A percentile compares a stretch with the other conserved stretches of the same genome.
Conservation (phyloP, 495 filamentous ascomycete species). For the Saxophila tyrrhenica region DNA sequence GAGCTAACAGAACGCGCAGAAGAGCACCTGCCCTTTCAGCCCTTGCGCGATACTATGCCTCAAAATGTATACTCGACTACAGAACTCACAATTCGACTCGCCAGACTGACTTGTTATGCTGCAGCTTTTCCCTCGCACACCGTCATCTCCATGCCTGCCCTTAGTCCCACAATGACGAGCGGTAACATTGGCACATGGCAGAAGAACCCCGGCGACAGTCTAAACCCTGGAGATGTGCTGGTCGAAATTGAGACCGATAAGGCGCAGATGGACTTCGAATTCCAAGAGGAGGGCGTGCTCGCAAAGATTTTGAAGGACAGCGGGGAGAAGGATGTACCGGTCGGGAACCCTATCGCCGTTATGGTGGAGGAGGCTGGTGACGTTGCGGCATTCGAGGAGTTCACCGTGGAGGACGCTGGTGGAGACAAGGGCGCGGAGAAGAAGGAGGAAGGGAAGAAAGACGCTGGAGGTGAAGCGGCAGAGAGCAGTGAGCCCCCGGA, state of each 20-base stretch:
- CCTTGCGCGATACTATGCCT: slow-evolving; percentile 63
- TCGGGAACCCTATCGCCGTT: slow-evolving; percentile 92
- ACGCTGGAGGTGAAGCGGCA: slow-evolving; percentile 46
- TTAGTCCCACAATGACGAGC: slow-evolving; percentile 94
- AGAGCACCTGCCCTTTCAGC: slow-evolving; percentile 44
- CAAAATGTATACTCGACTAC: slow-evolving; percentile 45
- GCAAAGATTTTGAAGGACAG: slow-evolving; percentile 91
- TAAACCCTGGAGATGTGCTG: slow-evolving; percentile 89
- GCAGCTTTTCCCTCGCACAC: slow-evolving; percentile 83
- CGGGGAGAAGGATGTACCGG: slow-evolving; percentile 88
- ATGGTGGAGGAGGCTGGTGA: slow-evolving; percentile 86
- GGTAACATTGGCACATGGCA: slow-evolving; percentile 98
- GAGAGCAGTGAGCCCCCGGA: slow-evolving; percentile 48
- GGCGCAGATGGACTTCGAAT: slow-evolving; percentile 99
- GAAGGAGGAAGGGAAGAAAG: slow-evolving; percentile 44
- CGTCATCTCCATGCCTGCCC: slow-evolving; percentile 92
- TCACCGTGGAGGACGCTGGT: slow-evolving; percentile 81
- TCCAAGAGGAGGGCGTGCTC: slow-evolving; percentile 93
- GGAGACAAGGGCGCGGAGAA: slow-evolving; percentile 55
- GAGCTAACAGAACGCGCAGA: slow-evolving; percentile 1
- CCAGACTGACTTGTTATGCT: slow-evolving; percentile 18
- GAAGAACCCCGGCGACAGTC: slow-evolving; percentile 83
- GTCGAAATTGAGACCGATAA: slow-evolving; percentile 99
- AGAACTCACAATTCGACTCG: not conserved
- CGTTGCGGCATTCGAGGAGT: slow-evolving; percentile 74